Conservation (phyloP, 2,329 filamentous ascomycete genomes). For the Blastomyces gilchristii region DNA sequence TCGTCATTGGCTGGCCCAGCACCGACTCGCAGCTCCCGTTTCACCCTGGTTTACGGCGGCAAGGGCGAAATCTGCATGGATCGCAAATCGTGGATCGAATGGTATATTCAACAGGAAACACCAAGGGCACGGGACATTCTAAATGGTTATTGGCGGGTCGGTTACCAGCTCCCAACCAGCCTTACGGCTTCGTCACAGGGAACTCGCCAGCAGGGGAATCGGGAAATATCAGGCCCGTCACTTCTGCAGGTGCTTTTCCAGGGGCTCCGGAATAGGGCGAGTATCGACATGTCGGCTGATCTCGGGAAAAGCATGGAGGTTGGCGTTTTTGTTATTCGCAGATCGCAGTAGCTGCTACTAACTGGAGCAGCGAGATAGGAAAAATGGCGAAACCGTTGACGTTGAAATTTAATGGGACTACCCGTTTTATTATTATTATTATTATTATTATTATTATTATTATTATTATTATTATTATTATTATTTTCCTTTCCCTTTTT, state of each 20-base stretch:
- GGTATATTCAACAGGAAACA: constrained; percentile 57
- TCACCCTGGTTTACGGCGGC: constrained; percentile 41
- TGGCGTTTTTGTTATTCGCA: constrained; percentile 41
- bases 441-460: too few species aligned
- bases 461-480: too few species aligned
- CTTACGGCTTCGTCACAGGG: constrained; percentile 20
- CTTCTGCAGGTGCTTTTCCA: constrained; percentile 51
- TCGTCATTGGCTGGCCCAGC: constrained; percentile 21
- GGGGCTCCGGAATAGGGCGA: constrained; percentile 45
- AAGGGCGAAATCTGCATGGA: constrained; percentile 43
- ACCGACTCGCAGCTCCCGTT: constrained; percentile 31
- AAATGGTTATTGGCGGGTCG: constrained; percentile 33
- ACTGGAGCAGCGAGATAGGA: neutral
- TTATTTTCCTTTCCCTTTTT: too few species aligned
- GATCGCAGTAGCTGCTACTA: constrained; percentile 20
- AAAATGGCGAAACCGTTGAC: neutral
- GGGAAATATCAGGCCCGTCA: constrained; percentile 44
- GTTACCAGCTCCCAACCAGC: constrained; percentile 25
- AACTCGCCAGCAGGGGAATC: constrained; percentile 24
- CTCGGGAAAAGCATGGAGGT: constrained; percentile 38
- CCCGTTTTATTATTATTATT: too few species aligned
- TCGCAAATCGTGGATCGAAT: constrained; percentile 49
- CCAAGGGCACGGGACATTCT: constrained; percentile 45
- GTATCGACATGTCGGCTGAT: constrained; percentile 32
- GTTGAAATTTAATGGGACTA: neutral